phyloP scores from a whole-genome alignment of 805 yeast genomes.

The Maudiozyma barnettii region DNA sequence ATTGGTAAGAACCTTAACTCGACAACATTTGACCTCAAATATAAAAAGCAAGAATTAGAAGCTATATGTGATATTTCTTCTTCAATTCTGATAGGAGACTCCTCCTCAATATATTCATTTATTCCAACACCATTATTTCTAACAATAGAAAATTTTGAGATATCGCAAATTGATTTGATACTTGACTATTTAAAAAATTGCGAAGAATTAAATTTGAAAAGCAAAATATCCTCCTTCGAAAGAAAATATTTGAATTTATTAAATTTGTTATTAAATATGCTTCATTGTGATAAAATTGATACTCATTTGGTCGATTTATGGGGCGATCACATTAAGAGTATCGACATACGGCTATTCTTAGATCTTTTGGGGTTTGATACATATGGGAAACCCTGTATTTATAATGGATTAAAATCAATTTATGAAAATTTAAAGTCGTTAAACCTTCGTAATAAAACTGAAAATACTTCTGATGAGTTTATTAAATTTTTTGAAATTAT shows the following conservation, averaged over 20 bases:
- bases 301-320: slow-evolving; percentile 12
- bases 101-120: slow-evolving; percentile 13
- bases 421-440: slow-evolving; percentile 17
- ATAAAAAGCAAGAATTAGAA: slow-evolving; percentile 18
- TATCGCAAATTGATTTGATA: slow-evolving; percentile 13
- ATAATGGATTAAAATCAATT: slow-evolving; percentile 19
- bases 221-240: slow-evolving; percentile 15
- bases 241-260: slow-evolving; percentile 14
- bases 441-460: slow-evolving; percentile 18
- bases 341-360: slow-evolving; percentile 23
- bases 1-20: slow-evolving; percentile 10
- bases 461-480: background rate
- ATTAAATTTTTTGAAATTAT: slow-evolving; percentile 5
- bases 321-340: slow-evolving; percentile 9
- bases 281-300: slow-evolving; percentile 20
- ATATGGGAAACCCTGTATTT: slow-evolving; percentile 26
- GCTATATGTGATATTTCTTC: slow-evolving; percentile 13
- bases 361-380: slow-evolving; percentile 18
- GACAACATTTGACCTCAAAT: slow-evolving; percentile 16
- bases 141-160: slow-evolving; percentile 16
- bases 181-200: slow-evolving; percentile 10
- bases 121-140: slow-evolving; percentile 15
- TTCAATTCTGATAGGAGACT: slow-evolving; percentile 13
- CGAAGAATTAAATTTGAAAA: slow-evolving; percentile 1
- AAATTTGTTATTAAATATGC: slow-evolving; percentile 14